Evolutionary conservation across 805 yeast species (phyloP).

Genomic region (Candida gorgasii): DNA sequence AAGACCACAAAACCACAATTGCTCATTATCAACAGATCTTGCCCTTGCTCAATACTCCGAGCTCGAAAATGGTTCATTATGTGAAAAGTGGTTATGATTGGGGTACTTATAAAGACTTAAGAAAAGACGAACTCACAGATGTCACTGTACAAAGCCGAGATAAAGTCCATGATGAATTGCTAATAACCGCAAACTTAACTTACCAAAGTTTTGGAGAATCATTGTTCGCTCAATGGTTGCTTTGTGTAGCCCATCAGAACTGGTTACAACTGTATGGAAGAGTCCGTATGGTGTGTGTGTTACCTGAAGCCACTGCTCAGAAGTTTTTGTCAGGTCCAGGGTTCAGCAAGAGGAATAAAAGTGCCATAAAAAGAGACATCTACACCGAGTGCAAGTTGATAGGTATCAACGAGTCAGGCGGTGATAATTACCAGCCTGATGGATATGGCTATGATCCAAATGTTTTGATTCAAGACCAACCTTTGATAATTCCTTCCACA

Average conservation of each 20-base stretch:
- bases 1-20: conserved; percentile 38
- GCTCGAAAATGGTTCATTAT: conserved; percentile 19
- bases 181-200: conserved; percentile 62
- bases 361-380: conserved; percentile 64
- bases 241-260: conserved; percentile 64
- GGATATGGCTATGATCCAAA: conserved; percentile 41
- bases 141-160: conserved; percentile 30
- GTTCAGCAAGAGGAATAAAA: conserved; percentile 54
- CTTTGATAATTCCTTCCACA: conserved; percentile 28
- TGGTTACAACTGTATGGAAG: conserved; percentile 75
- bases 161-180: conserved; percentile 51
- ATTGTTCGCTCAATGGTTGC: conserved; percentile 71
- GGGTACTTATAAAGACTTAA: conserved; percentile 56
- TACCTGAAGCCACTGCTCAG: conserved; percentile 52
- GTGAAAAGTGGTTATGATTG: conserved; percentile 64
- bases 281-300: conserved; percentile 72
- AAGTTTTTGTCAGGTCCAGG: conserved; percentile 60
- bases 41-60: conserved; percentile 24
- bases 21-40: conserved; percentile 26
- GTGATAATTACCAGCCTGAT: conserved; percentile 22
- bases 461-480: conserved; percentile 36
- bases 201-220: conserved; percentile 58
- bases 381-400: conserved; percentile 59
- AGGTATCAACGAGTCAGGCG: conserved; percentile 42
- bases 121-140: conserved; percentile 43